phyloP scores from a whole-genome alignment of 1,139 yeast species.

The Zhuliangozyma parablackwelliae region DNA sequence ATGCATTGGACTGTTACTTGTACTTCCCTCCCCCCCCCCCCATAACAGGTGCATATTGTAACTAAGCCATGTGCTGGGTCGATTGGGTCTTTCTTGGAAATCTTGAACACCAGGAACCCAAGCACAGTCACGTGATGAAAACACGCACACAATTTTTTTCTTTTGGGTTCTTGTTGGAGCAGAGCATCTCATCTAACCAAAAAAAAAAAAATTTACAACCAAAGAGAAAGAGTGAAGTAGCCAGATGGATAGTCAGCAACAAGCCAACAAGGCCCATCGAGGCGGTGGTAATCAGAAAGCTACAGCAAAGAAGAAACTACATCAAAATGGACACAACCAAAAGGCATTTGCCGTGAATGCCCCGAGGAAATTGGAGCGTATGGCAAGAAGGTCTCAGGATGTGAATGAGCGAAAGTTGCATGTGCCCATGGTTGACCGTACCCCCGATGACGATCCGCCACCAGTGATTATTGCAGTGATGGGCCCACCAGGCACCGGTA shows the following conservation, averaged over 20 bases:
- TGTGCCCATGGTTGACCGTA: conserved; percentile 96
- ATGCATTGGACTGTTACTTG: no score
- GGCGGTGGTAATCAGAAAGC: conserved; percentile 44
- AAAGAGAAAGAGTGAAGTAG: background rate
- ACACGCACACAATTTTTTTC: background rate
- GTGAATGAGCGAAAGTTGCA: conserved; percentile 82
- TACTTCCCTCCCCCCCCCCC: no score
- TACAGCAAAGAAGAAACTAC: conserved; percentile 79
- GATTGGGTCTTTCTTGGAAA: no score
- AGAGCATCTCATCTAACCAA: no score
- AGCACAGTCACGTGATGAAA: background rate
- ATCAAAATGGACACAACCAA: conserved; percentile 86
- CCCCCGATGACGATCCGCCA: conserved; percentile 97
- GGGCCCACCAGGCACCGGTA: conserved; percentile 99
- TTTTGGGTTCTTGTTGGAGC: background rate
- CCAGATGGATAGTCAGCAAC: conserved; percentile 24
- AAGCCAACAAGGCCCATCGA: conserved; percentile 58
- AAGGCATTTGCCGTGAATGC: conserved; percentile 94
- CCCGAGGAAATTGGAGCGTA: conserved; percentile 81
- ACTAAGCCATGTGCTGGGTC: no score
- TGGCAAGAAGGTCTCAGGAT: conserved; percentile 83
- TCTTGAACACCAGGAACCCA: no score
- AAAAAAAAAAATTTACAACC: background rate
- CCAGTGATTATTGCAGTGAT: conserved; percentile 95
- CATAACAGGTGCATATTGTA: no score